These are phyloP conservation scores for Calocybe gambosa DNA, from an alignment of 1,284 basidiomycete species.

Conservation along the genomic window DNA sequence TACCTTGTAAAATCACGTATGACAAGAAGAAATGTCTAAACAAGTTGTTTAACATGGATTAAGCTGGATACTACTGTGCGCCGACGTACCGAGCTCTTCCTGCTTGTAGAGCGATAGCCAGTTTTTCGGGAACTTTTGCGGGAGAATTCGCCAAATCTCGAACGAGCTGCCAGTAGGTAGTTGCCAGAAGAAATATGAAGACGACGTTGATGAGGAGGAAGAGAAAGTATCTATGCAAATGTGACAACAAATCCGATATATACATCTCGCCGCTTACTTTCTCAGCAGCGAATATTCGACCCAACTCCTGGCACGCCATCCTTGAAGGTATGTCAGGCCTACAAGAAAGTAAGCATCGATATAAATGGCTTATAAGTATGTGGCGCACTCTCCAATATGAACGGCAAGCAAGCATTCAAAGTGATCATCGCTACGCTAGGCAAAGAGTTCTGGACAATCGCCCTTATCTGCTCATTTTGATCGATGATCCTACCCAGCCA, in stretches of 20 bases:
- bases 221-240: constrained; percentile 72
- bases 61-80: too few relatives aligned
- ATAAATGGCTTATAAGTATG: neutral
- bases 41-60: neutral
- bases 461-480: constrained; percentile 71
- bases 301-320: constrained; percentile 83
- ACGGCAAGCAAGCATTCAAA: constrained; percentile 86
- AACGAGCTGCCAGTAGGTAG: constrained; percentile 85
- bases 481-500: constrained; percentile 81
- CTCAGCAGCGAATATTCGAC: constrained; percentile 91
- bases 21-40: constrained; percentile 90
- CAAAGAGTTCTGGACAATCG: constrained; percentile 89
- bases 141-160: constrained; percentile 85
- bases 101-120: constrained; percentile 75
- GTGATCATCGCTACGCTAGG: constrained; percentile 87
- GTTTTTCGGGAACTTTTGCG: constrained; percentile 83
- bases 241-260: constrained; percentile 1
- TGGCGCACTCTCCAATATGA: constrained; percentile 77
- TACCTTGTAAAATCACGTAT: constrained; percentile 91
- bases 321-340: constrained; percentile 87
- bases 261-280: constrained; percentile 52
- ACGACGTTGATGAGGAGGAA: constrained; percentile 94
- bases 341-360: constrained; percentile 4
- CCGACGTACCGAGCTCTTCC: constrained; percentile 54
- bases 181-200: constrained; percentile 90